Evolutionary conservation across 2,329 filamentous ascomycete species (phyloP).

Genomic region (Diplocarpon mali): DNA sequence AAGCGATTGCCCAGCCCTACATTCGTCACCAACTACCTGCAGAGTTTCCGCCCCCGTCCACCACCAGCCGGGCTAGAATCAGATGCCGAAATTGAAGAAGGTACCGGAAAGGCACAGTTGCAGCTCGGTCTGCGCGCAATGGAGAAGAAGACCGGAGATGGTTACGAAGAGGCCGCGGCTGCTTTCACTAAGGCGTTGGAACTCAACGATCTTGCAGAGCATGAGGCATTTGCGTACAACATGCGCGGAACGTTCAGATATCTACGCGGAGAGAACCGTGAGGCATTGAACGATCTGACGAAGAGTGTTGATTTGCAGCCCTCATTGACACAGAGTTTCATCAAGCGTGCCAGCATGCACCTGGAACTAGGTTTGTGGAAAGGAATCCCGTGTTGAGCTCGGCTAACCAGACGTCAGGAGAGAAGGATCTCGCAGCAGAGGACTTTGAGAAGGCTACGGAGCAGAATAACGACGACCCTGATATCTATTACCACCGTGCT

Average conservation of each 20-base stretch:
- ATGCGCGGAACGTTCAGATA: conserved; percentile 94
- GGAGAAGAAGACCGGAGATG: conserved; percentile 76
- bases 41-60: conserved; percentile 84
- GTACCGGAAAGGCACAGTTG: conserved; percentile 74
- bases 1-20: conserved; percentile 90
- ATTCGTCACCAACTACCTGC: conserved; percentile 96
- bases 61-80: conserved; percentile 77
- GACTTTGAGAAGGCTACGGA: conserved; percentile 80
- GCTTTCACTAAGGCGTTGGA: conserved; percentile 85
- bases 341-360: conserved; percentile 97
- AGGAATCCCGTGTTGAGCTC: neutral
- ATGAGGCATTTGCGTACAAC: conserved; percentile 90
- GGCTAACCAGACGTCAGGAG: conserved; percentile 41
- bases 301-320: conserved; percentile 89
- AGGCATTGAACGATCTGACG: conserved; percentile 75
- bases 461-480: conserved; percentile 80
- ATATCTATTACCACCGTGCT: conserved; percentile 98
- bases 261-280: conserved; percentile 74
- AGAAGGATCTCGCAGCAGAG: conserved; percentile 73
- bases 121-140: conserved; percentile 73
- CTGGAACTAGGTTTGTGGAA: conserved; percentile 66
- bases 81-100: conserved; percentile 62
- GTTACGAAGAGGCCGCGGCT: conserved; percentile 77
- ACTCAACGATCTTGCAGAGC: conserved; percentile 65
- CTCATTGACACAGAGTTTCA: conserved; percentile 86